These are phyloP conservation scores for Orobanche coerulescens DNA, from an alignment of 257 asterid genomes.

Conservation along the genomic window DNA sequence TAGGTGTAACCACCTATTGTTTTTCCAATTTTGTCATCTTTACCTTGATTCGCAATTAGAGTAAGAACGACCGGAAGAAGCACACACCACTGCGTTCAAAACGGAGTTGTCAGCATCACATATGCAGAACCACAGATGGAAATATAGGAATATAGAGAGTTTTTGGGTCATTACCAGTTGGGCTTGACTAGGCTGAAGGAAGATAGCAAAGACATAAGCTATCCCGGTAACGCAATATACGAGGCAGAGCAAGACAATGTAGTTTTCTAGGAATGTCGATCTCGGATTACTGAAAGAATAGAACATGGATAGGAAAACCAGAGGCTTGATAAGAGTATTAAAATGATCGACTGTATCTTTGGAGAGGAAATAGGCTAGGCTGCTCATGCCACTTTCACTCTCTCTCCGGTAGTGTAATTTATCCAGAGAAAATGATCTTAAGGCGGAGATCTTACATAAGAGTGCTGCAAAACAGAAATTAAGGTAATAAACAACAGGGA, in stretches of 20 bases:
- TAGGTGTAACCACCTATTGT: slow-evolving; percentile 49
- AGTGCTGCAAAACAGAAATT: slow-evolving; percentile 57
- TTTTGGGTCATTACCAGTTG: slow-evolving; percentile 57
- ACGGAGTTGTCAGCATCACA: slow-evolving; percentile 14
- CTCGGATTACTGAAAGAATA: slow-evolving; percentile 86
- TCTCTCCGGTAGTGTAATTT: slow-evolving; percentile 75
- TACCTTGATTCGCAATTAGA: slow-evolving; percentile 75
- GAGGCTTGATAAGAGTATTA: slow-evolving; percentile 70
- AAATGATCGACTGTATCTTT: slow-evolving; percentile 85
- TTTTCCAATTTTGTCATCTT: slow-evolving; percentile 43
- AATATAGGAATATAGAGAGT: not conserved
- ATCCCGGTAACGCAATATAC: slow-evolving; percentile 88
- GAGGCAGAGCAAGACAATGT: slow-evolving; percentile 60
- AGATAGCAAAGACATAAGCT: slow-evolving; percentile 82
- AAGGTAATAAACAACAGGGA: slow-evolving; percentile 19
- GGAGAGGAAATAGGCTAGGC: slow-evolving; percentile 83
- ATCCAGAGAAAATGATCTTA: slow-evolving; percentile 82
- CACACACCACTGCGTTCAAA: slow-evolving; percentile 79
- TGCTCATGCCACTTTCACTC: slow-evolving; percentile 82
- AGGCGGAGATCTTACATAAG: slow-evolving; percentile 79
- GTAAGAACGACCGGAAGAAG: slow-evolving; percentile 92
- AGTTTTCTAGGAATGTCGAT: slow-evolving; percentile 73
- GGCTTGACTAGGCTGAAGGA: slow-evolving; percentile 72
- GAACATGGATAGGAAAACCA: slow-evolving; percentile 93
- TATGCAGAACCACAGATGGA: not conserved